Conservation (phyloP, 805 yeast genomes). For the Candida manassasensis region DNA sequence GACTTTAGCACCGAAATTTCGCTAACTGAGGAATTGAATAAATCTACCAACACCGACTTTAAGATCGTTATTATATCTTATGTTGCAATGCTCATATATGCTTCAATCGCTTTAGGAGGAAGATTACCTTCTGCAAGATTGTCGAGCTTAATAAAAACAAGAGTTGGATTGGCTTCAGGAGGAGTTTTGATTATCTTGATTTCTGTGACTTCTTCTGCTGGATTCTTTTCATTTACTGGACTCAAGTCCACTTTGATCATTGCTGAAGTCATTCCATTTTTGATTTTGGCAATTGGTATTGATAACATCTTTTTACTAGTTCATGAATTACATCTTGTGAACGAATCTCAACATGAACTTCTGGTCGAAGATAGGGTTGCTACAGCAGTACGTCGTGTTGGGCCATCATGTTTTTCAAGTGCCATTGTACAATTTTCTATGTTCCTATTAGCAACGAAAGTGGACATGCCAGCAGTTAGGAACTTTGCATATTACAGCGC, state of each 20-base stretch:
- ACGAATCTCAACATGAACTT: slow-evolving; percentile 34
- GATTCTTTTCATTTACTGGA: slow-evolving; percentile 71
- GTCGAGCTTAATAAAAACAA: slow-evolving; percentile 42
- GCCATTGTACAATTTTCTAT: slow-evolving; percentile 75
- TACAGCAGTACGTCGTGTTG: slow-evolving; percentile 64
- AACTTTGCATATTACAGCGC: slow-evolving; percentile 92
- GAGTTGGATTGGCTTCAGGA: slow-evolving; percentile 73
- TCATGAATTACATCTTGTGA: slow-evolving; percentile 64
- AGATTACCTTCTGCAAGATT: slow-evolving; percentile 37
- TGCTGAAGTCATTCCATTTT: slow-evolving; percentile 94
- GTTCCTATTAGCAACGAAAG: slow-evolving; percentile 72
- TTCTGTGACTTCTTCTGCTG: slow-evolving; percentile 80
- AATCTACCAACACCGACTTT: slow-evolving; percentile 75
- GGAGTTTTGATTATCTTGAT: slow-evolving; percentile 79
- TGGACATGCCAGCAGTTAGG: slow-evolving; percentile 93
- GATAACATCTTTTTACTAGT: slow-evolving; percentile 87
- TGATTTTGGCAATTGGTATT: slow-evolving; percentile 92
- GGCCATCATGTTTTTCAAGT: slow-evolving; percentile 82
- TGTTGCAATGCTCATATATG: slow-evolving; percentile 81
- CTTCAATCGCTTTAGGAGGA: slow-evolving; percentile 74
- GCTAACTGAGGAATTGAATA: slow-evolving; percentile 75
- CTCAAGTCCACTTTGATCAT: slow-evolving; percentile 84
- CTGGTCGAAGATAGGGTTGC: slow-evolving; percentile 57
- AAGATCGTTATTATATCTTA: slow-evolving; percentile 70
- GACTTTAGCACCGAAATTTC: slow-evolving; percentile 82